Conservation (phyloP, 495 filamentous ascomycete species). For the Penicillium ochrochloron region DNA sequence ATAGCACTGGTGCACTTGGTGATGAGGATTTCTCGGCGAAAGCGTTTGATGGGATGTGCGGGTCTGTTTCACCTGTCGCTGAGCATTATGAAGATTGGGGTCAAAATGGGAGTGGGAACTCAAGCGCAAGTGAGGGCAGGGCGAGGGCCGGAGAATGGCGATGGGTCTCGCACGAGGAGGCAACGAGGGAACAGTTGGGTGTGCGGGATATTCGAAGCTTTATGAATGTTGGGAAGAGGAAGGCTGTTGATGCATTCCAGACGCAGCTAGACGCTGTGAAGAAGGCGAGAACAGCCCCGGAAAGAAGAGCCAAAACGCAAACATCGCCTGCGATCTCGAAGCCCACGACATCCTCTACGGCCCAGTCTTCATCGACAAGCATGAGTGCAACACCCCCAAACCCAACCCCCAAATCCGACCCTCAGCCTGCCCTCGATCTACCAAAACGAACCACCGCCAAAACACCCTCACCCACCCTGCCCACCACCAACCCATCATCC, state of each 20-base stretch:
- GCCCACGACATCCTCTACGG: background rate
- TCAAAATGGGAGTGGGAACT: background rate
- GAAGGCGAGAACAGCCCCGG: constrained; percentile 18
- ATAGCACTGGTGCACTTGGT: background rate
- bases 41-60: constrained; percentile 29
- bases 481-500: background rate
- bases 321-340: background rate
- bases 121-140: background rate
- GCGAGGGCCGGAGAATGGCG: constrained; percentile 20
- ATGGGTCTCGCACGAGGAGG: constrained; percentile 25
- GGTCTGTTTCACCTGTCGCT: constrained; percentile 9
- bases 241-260: constrained; percentile 23
- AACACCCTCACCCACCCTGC: background rate
- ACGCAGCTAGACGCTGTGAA: constrained; percentile 8
- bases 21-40: background rate
- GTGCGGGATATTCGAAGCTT: constrained; percentile 48
- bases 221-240: constrained; percentile 37
- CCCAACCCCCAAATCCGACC: background rate
- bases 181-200: constrained; percentile 24
- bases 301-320: background rate
- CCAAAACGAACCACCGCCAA: background rate
- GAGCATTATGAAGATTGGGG: background rate
- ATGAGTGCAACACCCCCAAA: background rate
- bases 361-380: background rate
- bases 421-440: background rate